phyloP scores from a whole-genome alignment of 164 flowering plant genomes.

The Chimonanthus praecox region DNA sequence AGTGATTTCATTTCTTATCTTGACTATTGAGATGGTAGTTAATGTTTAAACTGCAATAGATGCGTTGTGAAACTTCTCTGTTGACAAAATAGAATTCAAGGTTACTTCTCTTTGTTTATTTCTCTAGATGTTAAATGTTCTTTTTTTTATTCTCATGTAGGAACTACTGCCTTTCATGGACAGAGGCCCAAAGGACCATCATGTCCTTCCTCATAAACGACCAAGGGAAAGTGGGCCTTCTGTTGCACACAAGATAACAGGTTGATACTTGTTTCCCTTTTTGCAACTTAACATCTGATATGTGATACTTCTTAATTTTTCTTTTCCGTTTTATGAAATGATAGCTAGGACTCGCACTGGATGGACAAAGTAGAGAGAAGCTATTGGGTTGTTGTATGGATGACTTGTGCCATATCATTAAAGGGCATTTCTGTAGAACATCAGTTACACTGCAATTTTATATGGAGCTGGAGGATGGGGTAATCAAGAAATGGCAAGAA shows the following conservation, averaged over 20 bases:
- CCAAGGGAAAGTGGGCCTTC: slow-evolving; percentile 59
- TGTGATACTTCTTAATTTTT: neutral
- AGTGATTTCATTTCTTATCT: slow-evolving; percentile 1
- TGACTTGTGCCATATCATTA: too few relatives aligned
- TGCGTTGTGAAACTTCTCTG: neutral
- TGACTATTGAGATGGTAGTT: neutral
- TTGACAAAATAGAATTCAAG: neutral
- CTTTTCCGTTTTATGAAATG: too few relatives aligned
- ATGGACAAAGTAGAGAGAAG: too few relatives aligned
- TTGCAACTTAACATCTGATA: neutral
- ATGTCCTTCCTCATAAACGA: slow-evolving; percentile 73
- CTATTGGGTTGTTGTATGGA: too few relatives aligned
- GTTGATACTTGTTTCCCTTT: slow-evolving; percentile 16
- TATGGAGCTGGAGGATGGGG: too few relatives aligned
- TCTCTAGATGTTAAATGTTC: neutral
- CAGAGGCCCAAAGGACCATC: slow-evolving; percentile 74
- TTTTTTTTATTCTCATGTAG: slow-evolving; percentile 22
- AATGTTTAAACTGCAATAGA: neutral
- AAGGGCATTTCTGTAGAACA: too few relatives aligned
- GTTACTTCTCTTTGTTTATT: neutral
- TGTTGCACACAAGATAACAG: slow-evolving; percentile 35
- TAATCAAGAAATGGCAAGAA: too few relatives aligned
- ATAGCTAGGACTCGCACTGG: too few relatives aligned
- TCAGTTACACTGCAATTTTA: too few relatives aligned
- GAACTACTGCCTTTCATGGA: slow-evolving; percentile 84